Evolutionary conservation across 768 basidiomycete genomes (phyloP), one percentile per base, ranked within the genome.

Genomic region (Hericium alpestre): DNA sequence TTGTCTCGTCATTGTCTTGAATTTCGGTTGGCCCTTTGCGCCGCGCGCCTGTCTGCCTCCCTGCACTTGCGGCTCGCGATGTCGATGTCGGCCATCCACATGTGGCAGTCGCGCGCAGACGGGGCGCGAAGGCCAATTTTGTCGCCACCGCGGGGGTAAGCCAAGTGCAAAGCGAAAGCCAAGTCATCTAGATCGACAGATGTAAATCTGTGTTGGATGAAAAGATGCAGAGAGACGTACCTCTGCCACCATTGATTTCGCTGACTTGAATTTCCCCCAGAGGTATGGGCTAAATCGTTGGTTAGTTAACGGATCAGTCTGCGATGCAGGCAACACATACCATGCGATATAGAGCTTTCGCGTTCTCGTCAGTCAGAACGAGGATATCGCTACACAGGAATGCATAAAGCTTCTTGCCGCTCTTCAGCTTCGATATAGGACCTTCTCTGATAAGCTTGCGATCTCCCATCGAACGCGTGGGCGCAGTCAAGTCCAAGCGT

Each of bases 331-430:
- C 20, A 22, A 5, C 6, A 72, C 83, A 63, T 54, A 93, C 93
- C 82, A 93, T 87, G 40, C 88, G 81, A 69, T 94, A 94, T 13
- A 95, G 66, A 12, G 81, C 83, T 59, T 78, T 82, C 25, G 79
- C 79, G 0, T 70, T 69, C 37, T 83, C 84, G 62, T 93, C 90
- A 18, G 91, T 86, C 56, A 98, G 74, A 3, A 97, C 83, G 50
- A 97, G 68, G 43, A 95, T 87, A 65, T 97, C 95, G 65, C 80
- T 95, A 65, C 93, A 97, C 60, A 98, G 69, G 69, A 93, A 84
- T 6, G 77, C 81, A 41, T 83, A 77, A 48, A 97, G 69, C 66
- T 82, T 89, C 53, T 87, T 75, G 3, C 90, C 85, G 58, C 91
- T 93, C 72, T 90, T 93, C 1, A 87, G 78, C 68, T 98, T 98